Evolutionary conservation across 306 rosid genomes (phyloP).

Genomic region (Trifolium pratense): DNA sequence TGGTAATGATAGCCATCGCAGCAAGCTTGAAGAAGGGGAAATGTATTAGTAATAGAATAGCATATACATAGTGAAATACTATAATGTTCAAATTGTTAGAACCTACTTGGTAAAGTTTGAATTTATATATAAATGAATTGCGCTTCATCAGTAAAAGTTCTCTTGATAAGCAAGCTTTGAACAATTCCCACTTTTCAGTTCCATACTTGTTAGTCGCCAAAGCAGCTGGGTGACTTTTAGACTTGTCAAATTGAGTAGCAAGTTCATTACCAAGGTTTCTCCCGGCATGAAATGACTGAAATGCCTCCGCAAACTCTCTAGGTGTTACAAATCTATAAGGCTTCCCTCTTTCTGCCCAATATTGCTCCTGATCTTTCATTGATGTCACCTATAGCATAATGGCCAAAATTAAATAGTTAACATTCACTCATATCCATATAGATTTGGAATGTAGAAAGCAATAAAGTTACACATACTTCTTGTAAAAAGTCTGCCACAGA

Average conservation of each 20-base stretch:
- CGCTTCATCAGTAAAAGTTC: constrained; percentile 56
- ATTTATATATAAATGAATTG: constrained; percentile 46
- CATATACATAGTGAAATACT: not conserved
- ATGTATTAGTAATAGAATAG: not conserved
- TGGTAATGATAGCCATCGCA: constrained; percentile 51
- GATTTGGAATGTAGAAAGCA: too few relatives aligned
- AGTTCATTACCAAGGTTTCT: constrained; percentile 41
- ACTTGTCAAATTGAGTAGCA: constrained; percentile 52
- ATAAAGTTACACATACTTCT: constrained; percentile 43
- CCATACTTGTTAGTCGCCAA: constrained; percentile 52
- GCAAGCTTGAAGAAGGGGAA: constrained; percentile 43
- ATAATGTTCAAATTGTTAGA: not conserved
- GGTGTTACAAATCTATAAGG: constrained; percentile 52
- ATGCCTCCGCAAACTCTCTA: constrained; percentile 50
- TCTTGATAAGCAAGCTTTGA: constrained; percentile 52
- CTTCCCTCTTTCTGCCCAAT: constrained; percentile 48
- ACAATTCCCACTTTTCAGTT: constrained; percentile 41
- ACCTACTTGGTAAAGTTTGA: constrained; percentile 50
- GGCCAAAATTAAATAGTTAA: not conserved
- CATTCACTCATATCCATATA: not conserved
- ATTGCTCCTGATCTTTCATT: constrained; percentile 58
- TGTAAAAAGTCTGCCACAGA: constrained; percentile 63
- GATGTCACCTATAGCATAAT: constrained; percentile 42
- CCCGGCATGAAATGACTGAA: constrained; percentile 53
- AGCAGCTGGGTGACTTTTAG: constrained; percentile 55